phyloP scores from a whole-genome alignment of 768 basidiomycete species.

The Kwoniella europaea region DNA sequence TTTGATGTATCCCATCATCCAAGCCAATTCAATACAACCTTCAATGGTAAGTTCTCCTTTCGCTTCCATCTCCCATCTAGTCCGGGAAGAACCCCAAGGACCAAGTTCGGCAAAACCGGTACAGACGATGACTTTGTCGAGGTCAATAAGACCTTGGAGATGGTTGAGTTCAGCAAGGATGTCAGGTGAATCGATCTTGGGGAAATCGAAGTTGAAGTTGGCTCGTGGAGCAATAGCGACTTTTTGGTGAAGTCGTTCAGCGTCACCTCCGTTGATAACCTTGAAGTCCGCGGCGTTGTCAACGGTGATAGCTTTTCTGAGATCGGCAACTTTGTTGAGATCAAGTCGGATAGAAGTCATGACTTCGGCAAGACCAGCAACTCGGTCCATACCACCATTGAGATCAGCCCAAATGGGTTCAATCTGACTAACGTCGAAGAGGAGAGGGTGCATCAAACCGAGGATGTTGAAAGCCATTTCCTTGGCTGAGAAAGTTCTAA shows the following conservation, averaged over 20 bases:
- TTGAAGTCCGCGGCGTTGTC: conserved; percentile 98
- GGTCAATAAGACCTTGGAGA: conserved; percentile 84
- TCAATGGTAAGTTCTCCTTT: conserved; percentile 95
- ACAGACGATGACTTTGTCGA: conserved; percentile 93
- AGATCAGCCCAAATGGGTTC: conserved; percentile 99
- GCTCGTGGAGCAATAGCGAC: conserved; percentile 93
- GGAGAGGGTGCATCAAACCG: conserved; percentile 96
- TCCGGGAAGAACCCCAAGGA: conserved; percentile 97
- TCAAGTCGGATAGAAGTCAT: conserved; percentile 81
- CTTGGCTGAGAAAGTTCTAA: conserved; percentile 97
- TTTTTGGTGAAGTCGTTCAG: conserved; percentile 88
- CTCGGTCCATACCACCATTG: conserved; percentile 96
- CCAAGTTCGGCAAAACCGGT: conserved; percentile 98
- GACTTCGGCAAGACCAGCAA: conserved; percentile 91
- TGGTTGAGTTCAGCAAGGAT: conserved; percentile 74
- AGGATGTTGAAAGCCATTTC: conserved; percentile 99
- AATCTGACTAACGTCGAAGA: conserved; percentile 99
- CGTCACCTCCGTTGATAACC: conserved; percentile 82
- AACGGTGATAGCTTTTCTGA: conserved; percentile 87
- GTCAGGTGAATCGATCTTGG: conserved; percentile 72
- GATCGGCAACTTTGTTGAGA: conserved; percentile 83
- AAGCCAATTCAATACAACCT: conserved; percentile 99
- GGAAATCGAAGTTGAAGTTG: conserved; percentile 97
- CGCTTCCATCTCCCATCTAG: conserved; percentile 99
- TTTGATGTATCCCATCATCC: conserved; percentile 99